Base-by-base conservation (phyloP, 306 rosid genomes). In the Luffa acutangula region DNA sequence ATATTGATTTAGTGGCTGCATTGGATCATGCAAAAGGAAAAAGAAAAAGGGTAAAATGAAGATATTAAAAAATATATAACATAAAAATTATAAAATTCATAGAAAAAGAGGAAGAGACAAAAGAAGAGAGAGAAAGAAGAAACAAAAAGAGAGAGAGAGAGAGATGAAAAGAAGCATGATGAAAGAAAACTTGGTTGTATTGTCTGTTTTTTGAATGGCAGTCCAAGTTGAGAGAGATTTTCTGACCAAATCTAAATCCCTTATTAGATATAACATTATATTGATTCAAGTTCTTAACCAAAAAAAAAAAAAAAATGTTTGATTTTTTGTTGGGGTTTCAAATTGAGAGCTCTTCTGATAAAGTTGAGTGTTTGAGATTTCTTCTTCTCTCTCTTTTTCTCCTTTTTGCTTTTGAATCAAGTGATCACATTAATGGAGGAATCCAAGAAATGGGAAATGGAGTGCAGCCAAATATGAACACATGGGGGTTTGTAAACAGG, bases 391-490 rank as follows among this genome's bases (percentile, higher is more conserved):
- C 7, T 37, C 0, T 65, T 0, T 37, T 12, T 9, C 1, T 8
- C 3, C 3, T 20, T 20, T 69, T 71, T 46, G 41, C 20, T 25
- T 71, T 71, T 71, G 58, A 71, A 25, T 25, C n/a, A 71, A 69
- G 75, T 42, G 75, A n/a, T 41, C 34, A 36, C 13, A 42, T 42
- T 43, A 70, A 45, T 71, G 58, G 57, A 25, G 77, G 77, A 71
- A 71, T 71, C 77, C 77, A 71, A 71, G 77, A 45, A 71, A 45
- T 71, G 39, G 39, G 41, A 71, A 25, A 0, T 70, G 52, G 76
- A 70, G 76, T 70, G 76, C 4, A 43, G 76, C 76, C 76, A 70
- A 70, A 70, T 70, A 70, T 70, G 76, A 70, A 70, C 76, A 70
- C 76, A 70, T 70, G 76, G 36, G 54, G 37, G 33, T 70, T 70